Base-by-base conservation (phyloP, 345 rosid species). In the Populus simonii region DNA sequence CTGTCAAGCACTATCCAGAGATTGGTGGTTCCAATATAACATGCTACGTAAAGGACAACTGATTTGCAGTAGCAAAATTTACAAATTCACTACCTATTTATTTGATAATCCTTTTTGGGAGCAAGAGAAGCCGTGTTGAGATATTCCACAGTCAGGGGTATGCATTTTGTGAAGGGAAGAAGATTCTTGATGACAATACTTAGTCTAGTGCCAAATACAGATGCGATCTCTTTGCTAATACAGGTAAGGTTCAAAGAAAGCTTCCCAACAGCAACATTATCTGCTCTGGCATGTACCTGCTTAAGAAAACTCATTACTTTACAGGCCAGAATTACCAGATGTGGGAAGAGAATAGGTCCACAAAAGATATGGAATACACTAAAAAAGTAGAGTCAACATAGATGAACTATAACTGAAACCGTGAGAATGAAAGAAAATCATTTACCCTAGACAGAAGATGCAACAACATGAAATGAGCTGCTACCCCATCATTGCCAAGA, bases 221-320 rank as follows among this genome's bases (percentile, higher is more conserved):
- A 89, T 73, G 84, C 83, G 55, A 86, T 89, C 78, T 94, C 96
- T 82, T 87, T 91, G 82, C 74, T 90, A 66, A 92, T 87, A 81
- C 88, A 78, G 22, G 86, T 89, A 51, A 94, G 90, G 75, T 92
- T 94, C 36, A 91, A 83, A 8, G 98, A 90, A 82, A 94, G 91
- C 86, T 94, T 94, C 84, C 99, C 97, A 3, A 96, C 92, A n/a
- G 97, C 97, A 82, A 88, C 84, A 71, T 84, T 82, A 73, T 91
- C 96, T n/a, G 84, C 88, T 80, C 98, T 89, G 71, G 93, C 85
- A 84, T 91, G 91, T 72, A 95, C 94, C 99, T 95, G 83, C 66
- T 68, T 65, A 51, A 23, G 65, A 73, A 68, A 70, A 45, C 51
- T 62, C 23, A 16, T 67, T 33, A 57, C 2, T 25, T 73, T 73